Conservation (phyloP, 208 protist genomes). For the Trypanosoma boissoni region DNA sequence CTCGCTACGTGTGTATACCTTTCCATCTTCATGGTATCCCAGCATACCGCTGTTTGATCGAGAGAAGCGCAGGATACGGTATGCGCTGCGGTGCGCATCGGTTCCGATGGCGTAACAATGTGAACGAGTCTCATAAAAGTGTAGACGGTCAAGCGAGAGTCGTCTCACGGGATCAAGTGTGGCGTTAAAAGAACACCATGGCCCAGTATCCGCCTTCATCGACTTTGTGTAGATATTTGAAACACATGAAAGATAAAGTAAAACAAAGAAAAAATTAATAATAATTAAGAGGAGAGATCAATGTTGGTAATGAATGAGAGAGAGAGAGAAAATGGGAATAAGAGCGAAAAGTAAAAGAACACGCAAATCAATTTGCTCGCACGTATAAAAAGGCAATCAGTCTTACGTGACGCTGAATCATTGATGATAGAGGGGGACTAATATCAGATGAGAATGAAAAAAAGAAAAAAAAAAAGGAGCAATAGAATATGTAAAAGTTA, state of each 20-base stretch:
- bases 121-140: conserved; percentile 47
- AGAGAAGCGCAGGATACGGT: conserved; percentile 15
- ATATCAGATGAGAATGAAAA: too few relatives aligned
- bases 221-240: conserved; percentile 9
- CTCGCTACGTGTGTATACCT: conserved; percentile 24
- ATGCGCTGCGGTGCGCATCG: conserved; percentile 11
- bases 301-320: neutral
- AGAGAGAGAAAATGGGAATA: neutral
- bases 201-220: neutral
- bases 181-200: conserved; percentile 5
- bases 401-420: too few relatives aligned
- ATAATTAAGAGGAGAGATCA: neutral
- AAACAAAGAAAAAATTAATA: conserved; percentile 5
- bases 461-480: conserved; percentile 13
- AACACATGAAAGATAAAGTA: neutral
- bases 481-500: too few relatives aligned
- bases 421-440: too few relatives aligned
- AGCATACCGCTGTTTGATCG: conserved; percentile 17
- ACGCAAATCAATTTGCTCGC: too few relatives aligned
- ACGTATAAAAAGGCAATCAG: too few relatives aligned
- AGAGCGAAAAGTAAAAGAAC: conserved; percentile 7
- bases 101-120: conserved; percentile 60
- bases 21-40: neutral
- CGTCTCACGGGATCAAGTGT: conserved; percentile 6
- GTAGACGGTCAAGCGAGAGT: conserved; percentile 39